Evolutionary conservation across 177 flowering plant genomes (phyloP).

Genomic region (Vitis hybrid): DNA sequence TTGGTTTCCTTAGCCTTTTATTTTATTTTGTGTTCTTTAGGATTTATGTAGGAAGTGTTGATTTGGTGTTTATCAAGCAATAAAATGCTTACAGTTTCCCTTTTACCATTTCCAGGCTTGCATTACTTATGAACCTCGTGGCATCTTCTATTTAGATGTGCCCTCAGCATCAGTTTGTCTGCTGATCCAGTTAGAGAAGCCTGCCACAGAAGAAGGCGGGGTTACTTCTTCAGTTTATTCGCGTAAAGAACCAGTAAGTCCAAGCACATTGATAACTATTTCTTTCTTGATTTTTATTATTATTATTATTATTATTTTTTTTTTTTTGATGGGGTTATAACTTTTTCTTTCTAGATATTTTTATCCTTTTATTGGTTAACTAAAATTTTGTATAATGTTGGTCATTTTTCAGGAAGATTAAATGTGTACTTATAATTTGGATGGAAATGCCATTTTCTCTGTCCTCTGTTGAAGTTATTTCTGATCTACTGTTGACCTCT

Average conservation of each 20-base stretch:
- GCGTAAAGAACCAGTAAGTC: slow-evolving; percentile 92
- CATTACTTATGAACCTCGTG: slow-evolving; percentile 52
- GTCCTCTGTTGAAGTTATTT: too few species aligned
- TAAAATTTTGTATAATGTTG: too few species aligned
- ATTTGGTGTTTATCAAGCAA: not conserved
- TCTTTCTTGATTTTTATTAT: not conserved
- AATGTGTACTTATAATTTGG: too few species aligned
- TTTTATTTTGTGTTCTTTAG: not conserved
- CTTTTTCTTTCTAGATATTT: too few species aligned
- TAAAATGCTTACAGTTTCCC: not conserved
- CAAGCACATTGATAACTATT: not conserved
- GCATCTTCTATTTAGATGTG: slow-evolving; percentile 82
- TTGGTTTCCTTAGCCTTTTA: not conserved
- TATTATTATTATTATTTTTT: not conserved
- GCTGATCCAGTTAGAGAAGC: slow-evolving; percentile 87
- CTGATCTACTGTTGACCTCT: too few species aligned
- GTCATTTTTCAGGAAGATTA: too few species aligned
- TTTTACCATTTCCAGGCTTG: slow-evolving; percentile 43
- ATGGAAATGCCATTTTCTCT: too few species aligned
- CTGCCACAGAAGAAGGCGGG: slow-evolving; percentile 95
- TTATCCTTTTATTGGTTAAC: too few species aligned
- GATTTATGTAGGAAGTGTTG: not conserved
- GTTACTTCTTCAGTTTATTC: slow-evolving; percentile 93
- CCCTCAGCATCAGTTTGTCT: slow-evolving; percentile 93
- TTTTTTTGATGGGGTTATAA: not conserved